These are phyloP conservation scores for Xylariomycetidae sp. DNA, from an alignment of 2,329 filamentous ascomycete genomes.

Conservation along the genomic window DNA sequence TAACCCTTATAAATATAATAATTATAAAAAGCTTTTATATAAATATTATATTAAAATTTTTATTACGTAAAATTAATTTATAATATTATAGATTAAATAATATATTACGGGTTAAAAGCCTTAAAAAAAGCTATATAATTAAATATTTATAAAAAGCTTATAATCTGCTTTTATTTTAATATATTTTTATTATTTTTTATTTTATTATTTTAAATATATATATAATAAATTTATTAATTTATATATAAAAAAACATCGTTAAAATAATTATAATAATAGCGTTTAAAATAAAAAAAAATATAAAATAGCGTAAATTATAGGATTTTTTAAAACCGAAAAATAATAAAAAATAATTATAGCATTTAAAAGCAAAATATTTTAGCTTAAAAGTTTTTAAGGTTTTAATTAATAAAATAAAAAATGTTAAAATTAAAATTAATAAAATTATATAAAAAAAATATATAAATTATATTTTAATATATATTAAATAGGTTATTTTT, in stretches of 20 bases:
- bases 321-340: too few species aligned
- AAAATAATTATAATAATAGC: neutral
- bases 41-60: conserved; percentile 1
- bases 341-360: too few species aligned
- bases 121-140: neutral
- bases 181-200: neutral
- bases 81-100: neutral
- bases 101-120: neutral
- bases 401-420: neutral
- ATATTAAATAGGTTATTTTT: neutral
- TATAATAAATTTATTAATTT: neutral
- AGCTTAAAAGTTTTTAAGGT: neutral
- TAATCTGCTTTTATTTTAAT: conserved; percentile 1
- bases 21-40: neutral
- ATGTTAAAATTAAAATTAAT: neutral
- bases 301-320: neutral
- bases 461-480: neutral
- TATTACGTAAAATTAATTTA: neutral
- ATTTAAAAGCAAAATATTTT: neutral
- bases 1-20: neutral
- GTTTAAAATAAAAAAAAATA: neutral
- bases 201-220: neutral
- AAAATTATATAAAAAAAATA: neutral
- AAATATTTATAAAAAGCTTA: neutral
- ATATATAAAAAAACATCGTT: neutral